phyloP scores from a whole-genome alignment of 106 monocot species.

The Chionographis japonica region DNA sequence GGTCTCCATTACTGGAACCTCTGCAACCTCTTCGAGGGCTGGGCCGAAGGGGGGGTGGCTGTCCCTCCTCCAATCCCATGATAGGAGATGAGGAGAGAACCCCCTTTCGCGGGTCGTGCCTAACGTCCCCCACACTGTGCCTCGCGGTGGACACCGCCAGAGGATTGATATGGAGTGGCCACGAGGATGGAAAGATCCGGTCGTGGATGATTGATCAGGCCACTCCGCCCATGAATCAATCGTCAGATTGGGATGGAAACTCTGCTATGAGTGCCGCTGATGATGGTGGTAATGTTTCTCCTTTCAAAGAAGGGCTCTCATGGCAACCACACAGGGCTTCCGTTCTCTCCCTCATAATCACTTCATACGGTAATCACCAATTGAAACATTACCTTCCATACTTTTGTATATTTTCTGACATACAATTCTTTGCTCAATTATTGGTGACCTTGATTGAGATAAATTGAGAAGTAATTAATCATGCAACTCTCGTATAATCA shows the following conservation, averaged over 20 bases:
- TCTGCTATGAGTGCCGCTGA: neutral
- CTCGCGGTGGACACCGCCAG: conserved; percentile 26
- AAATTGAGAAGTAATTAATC: too few relatives aligned
- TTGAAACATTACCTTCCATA: too few relatives aligned
- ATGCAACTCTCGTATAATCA: too few relatives aligned
- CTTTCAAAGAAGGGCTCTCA: conserved; percentile 26
- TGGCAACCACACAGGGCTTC: conserved; percentile 38
- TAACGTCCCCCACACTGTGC: conserved; percentile 23
- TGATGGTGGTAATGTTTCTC: conserved; percentile 1
- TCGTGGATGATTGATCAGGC: conserved; percentile 21
- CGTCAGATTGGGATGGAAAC: neutral
- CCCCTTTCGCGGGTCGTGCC: conserved; percentile 14
- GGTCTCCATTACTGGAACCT: conserved; percentile 40
- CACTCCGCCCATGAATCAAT: neutral
- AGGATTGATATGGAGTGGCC: conserved; percentile 34
- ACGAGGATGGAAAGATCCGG: conserved; percentile 42
- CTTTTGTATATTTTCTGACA: too few relatives aligned
- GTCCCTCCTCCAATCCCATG: too few relatives aligned
- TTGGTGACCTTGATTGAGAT: too few relatives aligned
- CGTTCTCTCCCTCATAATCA: conserved; percentile 28
- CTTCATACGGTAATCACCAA: conserved; percentile 34
- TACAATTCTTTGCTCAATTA: too few relatives aligned
- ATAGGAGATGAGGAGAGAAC: conserved; percentile 58
- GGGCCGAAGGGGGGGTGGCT: too few relatives aligned
- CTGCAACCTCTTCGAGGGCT: conserved; percentile 10